Base-by-base conservation (phyloP, 768 basidiomycete genomes). In the Auricularia cornea region DNA sequence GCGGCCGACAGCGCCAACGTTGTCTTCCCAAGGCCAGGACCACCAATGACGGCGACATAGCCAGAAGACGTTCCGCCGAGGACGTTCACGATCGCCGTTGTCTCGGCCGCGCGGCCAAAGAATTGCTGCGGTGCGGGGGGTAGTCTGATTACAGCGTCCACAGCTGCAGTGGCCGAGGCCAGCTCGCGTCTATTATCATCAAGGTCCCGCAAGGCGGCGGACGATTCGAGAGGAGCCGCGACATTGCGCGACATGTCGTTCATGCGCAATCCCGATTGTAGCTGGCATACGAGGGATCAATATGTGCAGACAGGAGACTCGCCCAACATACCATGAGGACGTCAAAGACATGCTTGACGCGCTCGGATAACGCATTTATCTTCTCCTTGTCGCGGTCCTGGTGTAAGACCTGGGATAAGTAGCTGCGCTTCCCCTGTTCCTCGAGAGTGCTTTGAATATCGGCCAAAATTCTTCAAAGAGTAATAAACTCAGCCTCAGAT, bases 1-100 rank as follows among this genome's bases (percentile, higher is more conserved):
- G 73, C 68, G 26, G 76, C 70, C 2, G 73, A 72, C 6, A 76
- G 70, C 1, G 78, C 76, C 32, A 73, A 64, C 2, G 75, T 67
- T 3, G 78, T 77, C 66, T 79, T 79, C 18, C 78, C 77, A 65
- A 77, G 76, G 18, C 78, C 78, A 3, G 76, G 78, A 3, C 61
- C 35, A 12, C 71, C 71, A 48, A 72, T 64, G 59, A 72, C 64
- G 60, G 54, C 65, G 59, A 61, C 59, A 32, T 18, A 63, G 8
- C 51, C 51, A 28, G n/a, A 8, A 38, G 35, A 14, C 35, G 8
- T 14, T 8, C 8, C 28, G 20, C 12, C 20, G 51, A n/a, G 10
- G n/a, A n/a, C n/a, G 8, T 10, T 14, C 35, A 38, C 35, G 35
- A 52, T 28, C 8, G 51, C 20, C 8, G 8, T 10, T 20, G 51